Conservation (phyloP, 2,329 filamentous ascomycete genomes). For the Penicillium crustosum region DNA sequence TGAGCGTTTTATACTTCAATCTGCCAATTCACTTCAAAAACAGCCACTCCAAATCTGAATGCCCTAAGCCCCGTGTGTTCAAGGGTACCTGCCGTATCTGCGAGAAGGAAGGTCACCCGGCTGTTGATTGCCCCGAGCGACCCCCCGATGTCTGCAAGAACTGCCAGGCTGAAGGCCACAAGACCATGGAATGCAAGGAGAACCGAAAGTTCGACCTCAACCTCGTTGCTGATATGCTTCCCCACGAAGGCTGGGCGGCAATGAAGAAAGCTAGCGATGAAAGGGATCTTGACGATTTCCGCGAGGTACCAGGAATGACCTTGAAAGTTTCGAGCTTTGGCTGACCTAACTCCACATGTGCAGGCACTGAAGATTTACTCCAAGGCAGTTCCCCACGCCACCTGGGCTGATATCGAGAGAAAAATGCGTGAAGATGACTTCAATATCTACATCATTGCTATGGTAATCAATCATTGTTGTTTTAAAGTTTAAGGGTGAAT, state of each 20-base stretch:
- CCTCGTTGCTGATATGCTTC: slow-evolving; percentile 48
- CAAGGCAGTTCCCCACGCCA: slow-evolving; percentile 48
- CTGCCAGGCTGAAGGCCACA: slow-evolving; percentile 48
- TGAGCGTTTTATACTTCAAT: not conserved
- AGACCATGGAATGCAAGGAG: slow-evolving; percentile 45
- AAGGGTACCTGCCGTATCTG: slow-evolving; percentile 49
- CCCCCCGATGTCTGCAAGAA: slow-evolving; percentile 48
- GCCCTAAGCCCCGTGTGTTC: slow-evolving; percentile 49
- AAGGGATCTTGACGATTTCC: slow-evolving; percentile 54
- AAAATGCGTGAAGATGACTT: slow-evolving; percentile 51
- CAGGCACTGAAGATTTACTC: slow-evolving; percentile 52
- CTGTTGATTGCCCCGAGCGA: slow-evolving; percentile 46
- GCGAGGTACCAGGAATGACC: slow-evolving; percentile 34
- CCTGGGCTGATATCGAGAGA: slow-evolving; percentile 51
- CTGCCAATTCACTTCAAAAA: not conserved
- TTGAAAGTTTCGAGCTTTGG: not conserved
- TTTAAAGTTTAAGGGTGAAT: not conserved
- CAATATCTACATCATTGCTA: slow-evolving; percentile 54
- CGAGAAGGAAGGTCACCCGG: slow-evolving; percentile 48
- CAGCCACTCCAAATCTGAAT: slow-evolving; percentile 33
- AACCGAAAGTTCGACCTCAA: slow-evolving; percentile 47
- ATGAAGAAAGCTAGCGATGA: slow-evolving; percentile 51
- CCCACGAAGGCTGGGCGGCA: slow-evolving; percentile 52
- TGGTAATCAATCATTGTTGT: slow-evolving; percentile 34
- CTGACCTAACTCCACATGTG: slow-evolving; percentile 8